Percentiles rank a stretch among this genome's conserved stretches.
Conservation (phyloP, 1,139 yeast genomes). For the Candida pseudoviswanathii region DNA sequence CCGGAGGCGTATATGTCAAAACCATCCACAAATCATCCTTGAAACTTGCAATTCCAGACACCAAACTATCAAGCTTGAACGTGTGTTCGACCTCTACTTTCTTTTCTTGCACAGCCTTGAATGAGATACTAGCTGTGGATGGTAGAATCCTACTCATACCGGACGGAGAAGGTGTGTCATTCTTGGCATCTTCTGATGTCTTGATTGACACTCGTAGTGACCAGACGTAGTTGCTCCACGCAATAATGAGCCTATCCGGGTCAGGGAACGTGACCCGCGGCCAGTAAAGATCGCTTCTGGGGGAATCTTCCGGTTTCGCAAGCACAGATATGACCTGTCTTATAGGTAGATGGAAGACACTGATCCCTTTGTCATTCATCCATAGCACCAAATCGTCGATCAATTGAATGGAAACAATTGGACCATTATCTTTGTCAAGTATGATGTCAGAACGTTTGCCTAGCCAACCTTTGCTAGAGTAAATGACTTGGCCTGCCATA, state of each 20-base stretch:
- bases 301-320: slow-evolving; percentile 59
- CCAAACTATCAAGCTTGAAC: slow-evolving; percentile 56
- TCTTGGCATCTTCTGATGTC: slow-evolving; percentile 19
- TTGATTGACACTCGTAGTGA: slow-evolving; percentile 53
- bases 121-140: slow-evolving; percentile 68
- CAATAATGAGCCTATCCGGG: slow-evolving; percentile 67
- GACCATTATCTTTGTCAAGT: slow-evolving; percentile 65
- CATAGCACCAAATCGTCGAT: slow-evolving; percentile 71
- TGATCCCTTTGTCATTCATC: slow-evolving; percentile 84
- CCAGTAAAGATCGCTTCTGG: slow-evolving; percentile 81
- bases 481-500: slow-evolving; percentile 78
- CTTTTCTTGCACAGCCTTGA: slow-evolving; percentile 57
- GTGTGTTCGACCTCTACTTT: slow-evolving; percentile 60
- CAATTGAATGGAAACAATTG: slow-evolving; percentile 66
- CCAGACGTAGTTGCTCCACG: slow-evolving; percentile 87
- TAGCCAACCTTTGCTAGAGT: slow-evolving; percentile 83
- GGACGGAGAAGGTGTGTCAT: slow-evolving; percentile 21
- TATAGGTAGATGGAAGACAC: slow-evolving; percentile 53
- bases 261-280: slow-evolving; percentile 76
- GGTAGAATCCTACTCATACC: slow-evolving; percentile 46
- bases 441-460: slow-evolving; percentile 74
- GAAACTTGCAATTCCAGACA: slow-evolving; percentile 79
- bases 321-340: slow-evolving; percentile 50
- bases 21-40: slow-evolving; percentile 67
- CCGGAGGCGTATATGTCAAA: slow-evolving; percentile 55